phyloP scores from a whole-genome alignment of 495 filamentous ascomycete species.

The Daldinia bambusicola region DNA sequence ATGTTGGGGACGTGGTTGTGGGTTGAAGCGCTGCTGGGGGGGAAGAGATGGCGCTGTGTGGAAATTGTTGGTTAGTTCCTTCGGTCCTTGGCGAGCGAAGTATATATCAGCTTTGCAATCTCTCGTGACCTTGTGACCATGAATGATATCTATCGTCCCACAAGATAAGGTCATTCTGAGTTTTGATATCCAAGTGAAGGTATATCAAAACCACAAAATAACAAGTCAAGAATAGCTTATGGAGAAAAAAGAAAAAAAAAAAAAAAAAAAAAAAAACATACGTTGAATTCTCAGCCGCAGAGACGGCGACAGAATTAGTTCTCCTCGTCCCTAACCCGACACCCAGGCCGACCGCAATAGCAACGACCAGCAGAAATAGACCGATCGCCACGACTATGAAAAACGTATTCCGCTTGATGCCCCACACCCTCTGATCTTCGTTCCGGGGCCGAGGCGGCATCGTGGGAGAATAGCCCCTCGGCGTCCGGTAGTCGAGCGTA shows the following conservation, averaged over 20 bases:
- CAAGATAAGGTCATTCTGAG: neutral
- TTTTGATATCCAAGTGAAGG: neutral
- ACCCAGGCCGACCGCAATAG: slow-evolving; percentile 46
- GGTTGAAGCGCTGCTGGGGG: slow-evolving; percentile 5
- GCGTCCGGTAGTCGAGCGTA: slow-evolving; percentile 26
- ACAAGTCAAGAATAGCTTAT: neutral
- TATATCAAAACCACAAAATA: neutral
- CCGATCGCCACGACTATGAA: slow-evolving; percentile 40
- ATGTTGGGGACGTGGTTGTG: slow-evolving; percentile 19
- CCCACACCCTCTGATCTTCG: slow-evolving; percentile 23
- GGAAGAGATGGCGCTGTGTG: slow-evolving; percentile 6
- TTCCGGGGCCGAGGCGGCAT: slow-evolving; percentile 19
- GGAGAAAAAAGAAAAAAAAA: neutral
- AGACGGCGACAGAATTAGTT: neutral
- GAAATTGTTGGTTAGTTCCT: slow-evolving; percentile 8
- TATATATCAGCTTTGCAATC: neutral
- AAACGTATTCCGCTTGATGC: slow-evolving; percentile 39
- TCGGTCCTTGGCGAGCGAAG: too few relatives aligned
- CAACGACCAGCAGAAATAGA: slow-evolving; percentile 43
- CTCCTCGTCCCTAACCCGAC: slow-evolving; percentile 43
- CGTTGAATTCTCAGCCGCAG: slow-evolving; percentile 9
- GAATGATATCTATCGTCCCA: neutral
- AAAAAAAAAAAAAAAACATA: slow-evolving; percentile 10
- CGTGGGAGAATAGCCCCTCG: slow-evolving; percentile 20
- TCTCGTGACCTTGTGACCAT: slow-evolving; percentile 7